Conservation (phyloP, 768 basidiomycete species). For the Mycena polygramma region DNA sequence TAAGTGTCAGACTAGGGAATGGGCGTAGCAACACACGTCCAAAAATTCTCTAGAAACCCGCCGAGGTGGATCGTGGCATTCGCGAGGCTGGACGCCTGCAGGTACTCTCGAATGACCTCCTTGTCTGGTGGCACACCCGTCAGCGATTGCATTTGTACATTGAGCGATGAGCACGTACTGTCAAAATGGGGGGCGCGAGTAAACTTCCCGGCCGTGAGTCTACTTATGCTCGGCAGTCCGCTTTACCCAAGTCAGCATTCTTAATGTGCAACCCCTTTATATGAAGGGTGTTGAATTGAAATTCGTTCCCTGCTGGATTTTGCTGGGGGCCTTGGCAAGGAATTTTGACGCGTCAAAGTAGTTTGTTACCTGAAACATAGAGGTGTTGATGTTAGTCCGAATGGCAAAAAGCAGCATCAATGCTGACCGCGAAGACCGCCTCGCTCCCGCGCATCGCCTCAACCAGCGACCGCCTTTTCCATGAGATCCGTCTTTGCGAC, state of each 20-base stretch:
- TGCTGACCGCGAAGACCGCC: conserved; percentile 37
- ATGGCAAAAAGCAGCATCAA: no score
- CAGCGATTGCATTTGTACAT: no score
- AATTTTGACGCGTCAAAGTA: background rate
- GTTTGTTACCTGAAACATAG: no score
- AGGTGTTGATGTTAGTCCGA: no score
- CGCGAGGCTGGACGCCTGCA: conserved; percentile 1
- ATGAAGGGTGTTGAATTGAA: background rate
- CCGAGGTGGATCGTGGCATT: conserved; percentile 10
- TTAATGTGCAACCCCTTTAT: background rate
- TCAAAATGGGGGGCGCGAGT: no score
- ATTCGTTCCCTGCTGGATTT: conserved; percentile 19
- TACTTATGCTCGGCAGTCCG: background rate
- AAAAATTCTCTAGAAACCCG: conserved; percentile 14
- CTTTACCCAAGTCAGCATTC: background rate
- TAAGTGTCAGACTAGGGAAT: no score
- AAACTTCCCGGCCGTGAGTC: conserved; percentile 4
- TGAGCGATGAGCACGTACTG: background rate
- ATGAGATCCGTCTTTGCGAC: conserved; percentile 30
- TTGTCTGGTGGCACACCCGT: conserved; percentile 3
- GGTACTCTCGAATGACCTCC: conserved; percentile 2
- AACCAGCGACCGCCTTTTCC: conserved; percentile 32
- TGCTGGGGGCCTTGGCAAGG: background rate
- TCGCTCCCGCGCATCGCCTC: conserved; percentile 37
- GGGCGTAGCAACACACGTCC: conserved; percentile 2